Base-by-base conservation (phyloP, 192 early-diverging fungal genomes). In the Linderina pennispora region DNA sequence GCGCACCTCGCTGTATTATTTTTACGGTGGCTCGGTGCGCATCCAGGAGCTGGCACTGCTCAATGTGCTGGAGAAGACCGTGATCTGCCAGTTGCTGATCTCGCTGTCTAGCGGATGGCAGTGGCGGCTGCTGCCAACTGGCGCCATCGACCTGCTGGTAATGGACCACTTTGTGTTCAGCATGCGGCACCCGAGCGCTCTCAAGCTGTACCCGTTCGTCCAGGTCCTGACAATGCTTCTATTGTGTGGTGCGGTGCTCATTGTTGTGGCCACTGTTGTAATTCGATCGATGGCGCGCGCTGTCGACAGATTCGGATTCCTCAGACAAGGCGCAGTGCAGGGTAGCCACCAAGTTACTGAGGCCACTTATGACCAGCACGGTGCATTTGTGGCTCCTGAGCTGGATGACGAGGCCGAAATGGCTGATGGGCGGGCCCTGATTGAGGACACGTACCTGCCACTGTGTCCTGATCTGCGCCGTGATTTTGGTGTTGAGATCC, bases 1-100 rank as follows among this genome's bases (percentile, higher is more conserved):
- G 39, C 62, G 62, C 57, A 72, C 58, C 15, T 59, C 68, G 37
- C 45, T 72, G 37, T 72, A 46, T 49, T 61, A 72, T 42, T 72
- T 72, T 19, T 72, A 72, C 34, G 62, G 68, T 11, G 57, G 48
- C 2, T 65, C 68, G 4, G 41, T 50, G 21, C 62, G 68, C 13
- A 57, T 72, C 31, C 68, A 72, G 33, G 68, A 72, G 53, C 41
- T 72, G 41, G 68, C 53, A 22, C 23, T 71, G 24, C 32, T 60
- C 21, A 32, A 24, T 18, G 48, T 60, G 0, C 21, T 56, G 16
- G 68, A 71, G 17, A 71, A 64, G 41, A 52, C 62, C 15, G 32
- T 71, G 40, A 41, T 64, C 26, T 58, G 55, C 24, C 36, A 51
- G 16, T 23, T 50, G 23, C 53, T 71, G 25, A 38, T 64, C 17